phyloP scores from a whole-genome alignment of 768 basidiomycete species.

The Megacollybia marginata region DNA sequence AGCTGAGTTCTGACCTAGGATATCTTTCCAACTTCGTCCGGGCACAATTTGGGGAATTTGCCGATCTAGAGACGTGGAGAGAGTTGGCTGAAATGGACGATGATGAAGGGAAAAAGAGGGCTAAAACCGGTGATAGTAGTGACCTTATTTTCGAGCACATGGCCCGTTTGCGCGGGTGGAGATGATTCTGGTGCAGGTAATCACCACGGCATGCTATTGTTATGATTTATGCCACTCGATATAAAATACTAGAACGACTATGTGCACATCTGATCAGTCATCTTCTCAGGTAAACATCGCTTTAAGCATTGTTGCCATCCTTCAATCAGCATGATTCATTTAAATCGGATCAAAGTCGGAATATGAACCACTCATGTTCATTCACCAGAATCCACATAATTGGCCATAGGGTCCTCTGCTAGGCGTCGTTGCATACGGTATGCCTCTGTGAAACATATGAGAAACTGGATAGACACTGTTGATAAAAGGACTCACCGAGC shows the following conservation, averaged over 20 bases:
- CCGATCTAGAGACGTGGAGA: slow-evolving; percentile 76
- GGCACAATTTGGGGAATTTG: slow-evolving; percentile 84
- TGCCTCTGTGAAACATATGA: slow-evolving; percentile 56
- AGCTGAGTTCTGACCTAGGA: slow-evolving; percentile 80
- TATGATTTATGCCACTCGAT: no score
- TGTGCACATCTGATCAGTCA: no score
- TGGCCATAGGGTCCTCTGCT: slow-evolving; percentile 89
- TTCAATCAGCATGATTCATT: no score
- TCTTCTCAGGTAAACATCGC: no score
- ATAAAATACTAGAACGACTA: no score
- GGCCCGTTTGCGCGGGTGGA: slow-evolving; percentile 30
- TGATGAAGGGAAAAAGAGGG: slow-evolving; percentile 29
- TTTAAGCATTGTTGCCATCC: no score
- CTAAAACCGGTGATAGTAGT: slow-evolving; percentile 16
- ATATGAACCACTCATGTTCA: slow-evolving; percentile 1
- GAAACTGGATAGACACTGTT: slow-evolving; percentile 1
- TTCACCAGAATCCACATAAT: slow-evolving; percentile 64
- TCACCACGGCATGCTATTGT: no score
- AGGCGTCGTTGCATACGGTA: slow-evolving; percentile 72
- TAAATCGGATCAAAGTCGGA: no score
- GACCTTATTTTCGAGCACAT: slow-evolving; percentile 29
- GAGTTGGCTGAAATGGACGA: slow-evolving; percentile 59
- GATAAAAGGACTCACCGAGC: slow-evolving; percentile 45
- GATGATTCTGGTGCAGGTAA: no score
- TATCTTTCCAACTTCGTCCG: slow-evolving; percentile 88